Base-by-base conservation (phyloP, 2,329 filamentous ascomycete genomes). In the Exophiala xenobiotica region DNA sequence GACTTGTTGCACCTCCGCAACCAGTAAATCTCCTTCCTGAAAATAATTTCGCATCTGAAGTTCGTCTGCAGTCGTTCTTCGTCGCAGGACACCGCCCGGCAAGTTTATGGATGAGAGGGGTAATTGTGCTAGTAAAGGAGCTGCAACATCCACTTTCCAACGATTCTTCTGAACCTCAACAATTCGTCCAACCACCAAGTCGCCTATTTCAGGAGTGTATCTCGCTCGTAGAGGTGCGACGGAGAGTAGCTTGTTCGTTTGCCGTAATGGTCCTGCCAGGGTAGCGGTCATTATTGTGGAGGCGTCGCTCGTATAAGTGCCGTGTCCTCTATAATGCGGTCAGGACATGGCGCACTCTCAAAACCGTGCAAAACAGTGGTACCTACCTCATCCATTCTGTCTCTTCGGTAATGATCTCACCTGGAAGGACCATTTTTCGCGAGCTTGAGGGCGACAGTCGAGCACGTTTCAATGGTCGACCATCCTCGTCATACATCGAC, bases 21-120 rank as follows among this genome's bases (percentile, higher is more conserved):
- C 88, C 12, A 99, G 75, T 46, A 99, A 74, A 68, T 99, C 93
- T 9, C 93, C 93, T 71, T 99, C 93, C 48, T 87, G 85, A 74
- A 99, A 97, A 72, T 96, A 99, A n/a, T 85, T 89, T 44, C 93
- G 83, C 70, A 99, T 97, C 72, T 97, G 93, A 64, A 99, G 78
- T 75, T 97, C 93, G 70, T 99, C 93, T 12, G 93, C 95, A 65
- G 92, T 91, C 22, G 93, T 99, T 59, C 93, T 80, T 67, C 92
- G 88, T 52, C 93, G 83, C 63, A 96, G 77, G 59, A 96, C 95
- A 26, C 93, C 93, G 50, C 93, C 93, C 0, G 93, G 93, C 2
- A 99, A 76, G 68, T 99, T 99, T 72, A 99, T 97, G 55, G 87
- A 87, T 47, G 84, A 88, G 37, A 99, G 83, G 14, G 90, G 89